These are phyloP conservation scores for Oryza australiensis DNA, from an alignment of 176 grass and related monocot genomes.

Conservation along the genomic window DNA sequence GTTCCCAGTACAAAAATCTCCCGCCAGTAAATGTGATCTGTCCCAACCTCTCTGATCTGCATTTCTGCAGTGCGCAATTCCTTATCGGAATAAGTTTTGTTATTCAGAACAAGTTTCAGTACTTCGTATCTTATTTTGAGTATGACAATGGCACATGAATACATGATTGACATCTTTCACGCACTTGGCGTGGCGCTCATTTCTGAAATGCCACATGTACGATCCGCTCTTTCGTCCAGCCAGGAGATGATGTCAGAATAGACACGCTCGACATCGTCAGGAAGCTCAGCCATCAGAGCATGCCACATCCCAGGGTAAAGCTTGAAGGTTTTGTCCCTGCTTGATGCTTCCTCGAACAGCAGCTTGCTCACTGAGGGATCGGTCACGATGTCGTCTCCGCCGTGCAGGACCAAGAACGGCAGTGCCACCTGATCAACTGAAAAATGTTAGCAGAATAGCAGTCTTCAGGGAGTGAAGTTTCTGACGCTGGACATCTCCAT, in stretches of 20 bases:
- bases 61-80: not conserved
- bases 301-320: slow-evolving; percentile 82
- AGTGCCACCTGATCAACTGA: slow-evolving; percentile 45
- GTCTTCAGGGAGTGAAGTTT: too few species aligned
- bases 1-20: not conserved
- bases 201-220: not conserved
- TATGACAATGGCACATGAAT: not conserved
- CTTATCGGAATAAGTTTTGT: not conserved
- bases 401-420: slow-evolving; percentile 70
- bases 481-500: too few species aligned
- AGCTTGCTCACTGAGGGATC: slow-evolving; percentile 60
- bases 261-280: slow-evolving; percentile 46
- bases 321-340: slow-evolving; percentile 68
- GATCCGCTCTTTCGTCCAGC: slow-evolving; percentile 42
- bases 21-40: not conserved
- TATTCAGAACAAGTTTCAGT: not conserved
- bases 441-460: not conserved
- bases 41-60: not conserved
- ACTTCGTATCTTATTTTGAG: not conserved
- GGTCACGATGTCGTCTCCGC: slow-evolving; percentile 52
- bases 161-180: not conserved
- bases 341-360: slow-evolving; percentile 57
- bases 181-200: not conserved
- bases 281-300: slow-evolving; percentile 51
- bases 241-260: slow-evolving; percentile 63